Evolutionary conservation across 1,284 basidiomycete species (phyloP).

Genomic region (Tilletia horrida): DNA sequence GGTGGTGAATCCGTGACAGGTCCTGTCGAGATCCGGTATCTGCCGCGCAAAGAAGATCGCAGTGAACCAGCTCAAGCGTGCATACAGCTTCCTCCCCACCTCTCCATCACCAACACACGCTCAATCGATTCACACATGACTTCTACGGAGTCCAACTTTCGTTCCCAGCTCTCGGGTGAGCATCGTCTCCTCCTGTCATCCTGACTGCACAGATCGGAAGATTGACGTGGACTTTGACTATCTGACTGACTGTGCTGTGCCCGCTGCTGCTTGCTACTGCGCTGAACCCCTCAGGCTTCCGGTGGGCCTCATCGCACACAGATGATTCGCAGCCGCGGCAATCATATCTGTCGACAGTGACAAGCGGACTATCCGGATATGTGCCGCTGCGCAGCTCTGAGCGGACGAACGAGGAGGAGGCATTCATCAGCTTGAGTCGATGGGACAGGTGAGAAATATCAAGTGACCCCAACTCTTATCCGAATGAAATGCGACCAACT

Average conservation of each 20-base stretch:
- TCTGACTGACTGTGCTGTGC: not conserved
- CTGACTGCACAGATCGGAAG: not conserved
- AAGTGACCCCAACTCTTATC: not conserved
- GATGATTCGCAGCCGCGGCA: slow-evolving; percentile 32
- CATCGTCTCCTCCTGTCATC: not conserved
- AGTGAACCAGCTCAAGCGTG: too few species aligned
- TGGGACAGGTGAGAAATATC: slow-evolving; percentile 48
- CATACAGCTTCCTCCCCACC: too few species aligned
- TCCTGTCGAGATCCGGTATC: too few species aligned
- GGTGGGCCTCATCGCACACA: slow-evolving; percentile 44
- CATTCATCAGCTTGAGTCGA: slow-evolving; percentile 62
- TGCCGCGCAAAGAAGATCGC: too few species aligned
- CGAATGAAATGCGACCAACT: not conserved
- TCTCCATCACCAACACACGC: too few species aligned
- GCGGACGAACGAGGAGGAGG: slow-evolving; percentile 88
- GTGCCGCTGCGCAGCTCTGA: slow-evolving; percentile 81
- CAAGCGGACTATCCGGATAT: slow-evolving; percentile 68
- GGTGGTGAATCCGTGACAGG: too few species aligned
- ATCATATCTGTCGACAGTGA: slow-evolving; percentile 38
- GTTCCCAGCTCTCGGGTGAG: slow-evolving; percentile 32
- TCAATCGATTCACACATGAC: slow-evolving; percentile 18
- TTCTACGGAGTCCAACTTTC: slow-evolving; percentile 35
- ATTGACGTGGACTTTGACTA: too few species aligned
- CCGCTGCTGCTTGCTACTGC: slow-evolving; percentile 1
- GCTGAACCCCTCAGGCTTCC: slow-evolving; percentile 30